These are phyloP conservation scores for Mucor mucedo DNA, from an alignment of 371 early-diverging fungal species.

Conservation along the genomic window DNA sequence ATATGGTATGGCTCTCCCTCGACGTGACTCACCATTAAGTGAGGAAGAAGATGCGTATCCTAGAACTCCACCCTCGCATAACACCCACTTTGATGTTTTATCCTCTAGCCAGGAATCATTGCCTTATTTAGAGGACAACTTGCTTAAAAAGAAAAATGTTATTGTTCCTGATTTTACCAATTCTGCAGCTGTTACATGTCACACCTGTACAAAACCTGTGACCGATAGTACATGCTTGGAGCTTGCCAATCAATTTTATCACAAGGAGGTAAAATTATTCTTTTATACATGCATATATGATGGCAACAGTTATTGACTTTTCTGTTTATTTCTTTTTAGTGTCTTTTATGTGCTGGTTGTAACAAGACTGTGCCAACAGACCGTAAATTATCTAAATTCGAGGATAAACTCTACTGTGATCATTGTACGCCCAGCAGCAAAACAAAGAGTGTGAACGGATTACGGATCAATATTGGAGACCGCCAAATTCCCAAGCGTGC, in stretches of 20 bases:
- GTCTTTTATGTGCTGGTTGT: slow-evolving; percentile 54
- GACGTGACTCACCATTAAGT: slow-evolving; percentile 18
- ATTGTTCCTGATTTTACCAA: background rate
- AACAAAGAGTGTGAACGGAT: background rate
- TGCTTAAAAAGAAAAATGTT: slow-evolving; percentile 11
- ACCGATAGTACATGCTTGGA: slow-evolving; percentile 31
- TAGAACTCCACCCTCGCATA: slow-evolving; percentile 15
- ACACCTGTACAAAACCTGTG: slow-evolving; percentile 26
- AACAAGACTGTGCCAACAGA: slow-evolving; percentile 56
- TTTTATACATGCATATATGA: too few relatives aligned
- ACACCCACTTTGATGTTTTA: background rate
- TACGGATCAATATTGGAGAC: background rate
- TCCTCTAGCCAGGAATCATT: background rate
- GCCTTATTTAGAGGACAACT: background rate
- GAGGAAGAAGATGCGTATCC: slow-evolving; percentile 31
- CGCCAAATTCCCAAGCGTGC: slow-evolving; percentile 1
- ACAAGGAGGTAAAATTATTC: slow-evolving; percentile 31
- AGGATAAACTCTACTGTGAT: slow-evolving; percentile 65
- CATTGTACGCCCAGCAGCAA: slow-evolving; percentile 37
- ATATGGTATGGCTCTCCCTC: background rate
- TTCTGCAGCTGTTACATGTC: slow-evolving; percentile 12
- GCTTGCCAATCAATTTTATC: slow-evolving; percentile 29
- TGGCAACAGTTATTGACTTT: background rate
- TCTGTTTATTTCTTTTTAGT: slow-evolving; percentile 22
- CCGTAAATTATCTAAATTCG: slow-evolving; percentile 59